Conservation (phyloP, 805 yeast genomes). For the Suhomyces tanzawaensis region DNA sequence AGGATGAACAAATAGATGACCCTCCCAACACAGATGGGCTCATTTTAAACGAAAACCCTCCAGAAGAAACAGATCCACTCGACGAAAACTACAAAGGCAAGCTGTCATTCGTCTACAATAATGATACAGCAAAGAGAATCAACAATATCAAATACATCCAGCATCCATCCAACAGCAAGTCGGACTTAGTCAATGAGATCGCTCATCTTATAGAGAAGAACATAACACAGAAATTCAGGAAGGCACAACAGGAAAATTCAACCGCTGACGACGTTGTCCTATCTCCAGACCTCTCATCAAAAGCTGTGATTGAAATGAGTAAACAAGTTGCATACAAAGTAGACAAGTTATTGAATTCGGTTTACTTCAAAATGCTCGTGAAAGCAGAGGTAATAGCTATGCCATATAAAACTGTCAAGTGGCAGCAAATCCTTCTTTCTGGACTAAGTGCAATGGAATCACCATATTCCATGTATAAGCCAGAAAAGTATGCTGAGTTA, state of each 20-base stretch:
- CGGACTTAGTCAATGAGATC: slow-evolving; percentile 21
- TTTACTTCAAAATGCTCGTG: slow-evolving; percentile 1
- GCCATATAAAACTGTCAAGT: slow-evolving; percentile 9
- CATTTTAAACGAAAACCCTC: slow-evolving; percentile 8
- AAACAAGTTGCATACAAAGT: slow-evolving; percentile 8
- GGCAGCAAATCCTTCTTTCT: slow-evolving; percentile 32
- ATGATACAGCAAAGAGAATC: background rate
- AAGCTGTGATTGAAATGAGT: slow-evolving; percentile 7
- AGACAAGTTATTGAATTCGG: slow-evolving; percentile 9
- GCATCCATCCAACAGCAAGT: slow-evolving; percentile 17
- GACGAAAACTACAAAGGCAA: slow-evolving; percentile 8
- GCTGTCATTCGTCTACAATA: slow-evolving; percentile 5
- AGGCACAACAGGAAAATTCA: background rate
- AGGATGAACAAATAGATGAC: slow-evolving; percentile 7
- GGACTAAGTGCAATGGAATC: slow-evolving; percentile 17
- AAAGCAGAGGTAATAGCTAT: too few relatives aligned
- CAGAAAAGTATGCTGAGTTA: slow-evolving; percentile 11
- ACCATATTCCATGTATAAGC: slow-evolving; percentile 8
- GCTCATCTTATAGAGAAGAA: slow-evolving; percentile 16
- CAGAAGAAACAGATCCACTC: slow-evolving; percentile 5
- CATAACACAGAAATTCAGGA: slow-evolving; percentile 6
- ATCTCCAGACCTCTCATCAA: slow-evolving; percentile 2
- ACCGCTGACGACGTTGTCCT: slow-evolving; percentile 4
- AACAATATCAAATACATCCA: slow-evolving; percentile 8
- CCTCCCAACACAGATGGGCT: background rate